A percentile compares a stretch with the other conserved stretches of the same genome.
Evolutionary conservation across 495 filamentous ascomycete species (phyloP).

Genomic region (Penicillium robsamsonii): DNA sequence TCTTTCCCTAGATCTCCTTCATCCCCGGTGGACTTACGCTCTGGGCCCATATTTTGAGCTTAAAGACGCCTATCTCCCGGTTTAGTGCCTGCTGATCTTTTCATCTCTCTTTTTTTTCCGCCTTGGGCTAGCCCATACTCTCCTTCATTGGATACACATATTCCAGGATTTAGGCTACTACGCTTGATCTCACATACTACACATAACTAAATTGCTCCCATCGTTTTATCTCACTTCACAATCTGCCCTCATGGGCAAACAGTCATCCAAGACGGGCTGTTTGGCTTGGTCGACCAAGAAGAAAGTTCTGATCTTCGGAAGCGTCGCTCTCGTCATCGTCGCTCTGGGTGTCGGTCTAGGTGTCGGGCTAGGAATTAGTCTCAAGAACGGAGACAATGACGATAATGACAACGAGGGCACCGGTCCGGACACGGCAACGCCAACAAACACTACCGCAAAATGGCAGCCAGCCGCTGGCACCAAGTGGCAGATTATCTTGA

Average conservation of each 20-base stretch:
- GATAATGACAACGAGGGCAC: constrained; percentile 20
- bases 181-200: neutral
- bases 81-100: constrained; percentile 8
- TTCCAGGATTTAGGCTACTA: no score
- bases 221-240: neutral
- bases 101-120: constrained; percentile 9
- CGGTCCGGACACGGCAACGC: constrained; percentile 20
- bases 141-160: neutral
- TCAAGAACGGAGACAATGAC: constrained; percentile 21
- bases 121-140: constrained; percentile 1
- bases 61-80: constrained; percentile 17
- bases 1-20: constrained; percentile 15
- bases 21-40: constrained; percentile 11
- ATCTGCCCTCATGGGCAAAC: constrained; percentile 3
- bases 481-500: constrained; percentile 57
- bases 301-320: constrained; percentile 33
- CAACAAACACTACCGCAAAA: constrained; percentile 31
- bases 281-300: constrained; percentile 40
- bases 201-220: neutral
- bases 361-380: constrained; percentile 50
- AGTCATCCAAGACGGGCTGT: constrained; percentile 25
- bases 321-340: constrained; percentile 37
- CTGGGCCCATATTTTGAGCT: constrained; percentile 16
- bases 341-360: constrained; percentile 53
- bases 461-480: constrained; percentile 51